Conservation (phyloP, 805 yeast genomes). For the Candida parachauliodes region DNA sequence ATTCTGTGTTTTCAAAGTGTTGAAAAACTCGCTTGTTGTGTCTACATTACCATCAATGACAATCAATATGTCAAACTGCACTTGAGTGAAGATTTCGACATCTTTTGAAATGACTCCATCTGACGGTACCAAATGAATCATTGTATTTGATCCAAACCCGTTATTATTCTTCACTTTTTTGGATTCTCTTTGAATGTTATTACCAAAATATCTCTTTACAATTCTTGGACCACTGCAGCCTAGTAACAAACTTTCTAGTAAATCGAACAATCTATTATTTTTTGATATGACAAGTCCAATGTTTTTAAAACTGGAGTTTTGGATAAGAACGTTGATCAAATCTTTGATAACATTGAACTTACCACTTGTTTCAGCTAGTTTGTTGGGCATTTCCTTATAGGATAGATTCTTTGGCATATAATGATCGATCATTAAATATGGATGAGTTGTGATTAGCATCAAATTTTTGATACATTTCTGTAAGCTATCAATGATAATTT, state of each 20-base stretch:
- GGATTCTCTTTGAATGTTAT: slow-evolving; percentile 48
- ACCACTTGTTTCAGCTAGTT: slow-evolving; percentile 76
- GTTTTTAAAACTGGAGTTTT: slow-evolving; percentile 38
- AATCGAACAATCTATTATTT: slow-evolving; percentile 61
- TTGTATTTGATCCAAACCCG: slow-evolving; percentile 9
- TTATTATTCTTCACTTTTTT: slow-evolving; percentile 13
- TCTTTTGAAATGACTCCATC: slow-evolving; percentile 20
- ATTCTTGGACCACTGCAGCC: slow-evolving; percentile 49
- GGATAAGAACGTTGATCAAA: slow-evolving; percentile 53
- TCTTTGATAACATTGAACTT: slow-evolving; percentile 72
- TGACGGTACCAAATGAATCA: slow-evolving; percentile 44
- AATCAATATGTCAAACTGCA: slow-evolving; percentile 55
- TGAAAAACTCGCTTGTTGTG: slow-evolving; percentile 28
- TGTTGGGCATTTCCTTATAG: slow-evolving; percentile 65
- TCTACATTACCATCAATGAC: slow-evolving; percentile 63
- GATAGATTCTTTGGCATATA: slow-evolving; percentile 77
- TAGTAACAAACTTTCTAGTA: slow-evolving; percentile 65
- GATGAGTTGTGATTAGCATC: slow-evolving; percentile 82
- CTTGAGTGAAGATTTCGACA: slow-evolving; percentile 20
- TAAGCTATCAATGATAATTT: slow-evolving; percentile 68
- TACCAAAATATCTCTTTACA: slow-evolving; percentile 60
- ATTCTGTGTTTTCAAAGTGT: slow-evolving; percentile 26
- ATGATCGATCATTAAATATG: slow-evolving; percentile 79
- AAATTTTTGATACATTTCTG: slow-evolving; percentile 73
- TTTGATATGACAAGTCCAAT: slow-evolving; percentile 70